Percentiles rank a stretch among this genome's conserved stretches.
These are phyloP conservation scores for Pochonia chlamydosporia DNA, from an alignment of 2,329 filamentous ascomycete genomes.

Conservation along the genomic window DNA sequence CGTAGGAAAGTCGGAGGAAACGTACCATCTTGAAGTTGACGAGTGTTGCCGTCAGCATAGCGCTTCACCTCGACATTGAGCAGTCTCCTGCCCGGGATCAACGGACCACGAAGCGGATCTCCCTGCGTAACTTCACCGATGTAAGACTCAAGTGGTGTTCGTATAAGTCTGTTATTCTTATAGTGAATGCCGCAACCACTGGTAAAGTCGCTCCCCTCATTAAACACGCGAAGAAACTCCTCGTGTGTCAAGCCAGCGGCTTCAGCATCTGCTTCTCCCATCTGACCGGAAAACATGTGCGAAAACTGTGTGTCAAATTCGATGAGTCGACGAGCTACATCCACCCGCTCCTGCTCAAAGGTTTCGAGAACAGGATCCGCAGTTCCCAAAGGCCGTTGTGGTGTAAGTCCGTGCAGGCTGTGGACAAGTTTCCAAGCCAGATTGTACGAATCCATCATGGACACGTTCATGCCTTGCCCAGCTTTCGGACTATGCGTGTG, in stretches of 20 bases:
- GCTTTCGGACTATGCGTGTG: constrained; percentile 3
- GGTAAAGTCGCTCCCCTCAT: constrained; percentile 9
- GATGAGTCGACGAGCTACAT: constrained; percentile 37
- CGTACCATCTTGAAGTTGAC: constrained; percentile 11
- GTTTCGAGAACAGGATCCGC: neutral
- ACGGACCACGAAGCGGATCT: constrained; percentile 1
- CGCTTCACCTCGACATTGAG: constrained; percentile 7
- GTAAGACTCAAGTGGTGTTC: neutral
- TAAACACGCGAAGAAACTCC: constrained; percentile 14
- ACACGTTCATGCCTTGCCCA: neutral
- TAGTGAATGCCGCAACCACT: constrained; percentile 11
- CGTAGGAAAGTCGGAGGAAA: neutral
- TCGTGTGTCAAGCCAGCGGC: constrained; percentile 11
- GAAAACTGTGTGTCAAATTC: constrained; percentile 31
- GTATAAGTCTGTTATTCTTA: constrained; percentile 2
- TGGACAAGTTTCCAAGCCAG: neutral
- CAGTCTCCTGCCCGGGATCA: constrained; percentile 6
- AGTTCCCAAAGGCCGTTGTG: constrained; percentile 33
- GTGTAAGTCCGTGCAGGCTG: constrained; percentile 20
- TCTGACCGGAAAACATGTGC: constrained; percentile 15
- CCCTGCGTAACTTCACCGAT: neutral
- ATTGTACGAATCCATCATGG: constrained; percentile 1
- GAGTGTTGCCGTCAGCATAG: constrained; percentile 8
- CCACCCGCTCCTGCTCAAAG: constrained; percentile 46
- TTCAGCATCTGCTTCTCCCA: constrained; percentile 1